Base-by-base conservation (phyloP, 108 stramenopile genomes). In the Skeletonema costatum region DNA sequence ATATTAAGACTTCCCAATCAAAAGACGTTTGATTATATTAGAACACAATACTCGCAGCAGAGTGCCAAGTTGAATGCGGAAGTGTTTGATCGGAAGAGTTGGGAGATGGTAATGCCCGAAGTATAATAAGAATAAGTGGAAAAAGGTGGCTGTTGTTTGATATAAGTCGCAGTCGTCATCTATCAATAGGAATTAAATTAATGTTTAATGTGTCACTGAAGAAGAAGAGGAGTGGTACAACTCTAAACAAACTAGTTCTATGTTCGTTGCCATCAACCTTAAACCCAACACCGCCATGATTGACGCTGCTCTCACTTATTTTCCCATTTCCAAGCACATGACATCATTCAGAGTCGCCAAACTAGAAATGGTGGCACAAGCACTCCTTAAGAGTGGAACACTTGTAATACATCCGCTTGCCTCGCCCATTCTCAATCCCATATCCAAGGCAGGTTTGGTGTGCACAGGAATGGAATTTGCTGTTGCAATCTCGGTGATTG, bases 81-180 rank as follows among this genome's bases (percentile, higher is more conserved):
- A 25, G 88, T 92, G 30, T 95, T 95, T 85, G 87, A 87, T 68
- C 85, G 94, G 29, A 78, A 75, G 59, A 76, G 85, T 25, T 95
- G 94, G 94, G 91, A 91, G 76, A 64, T 87, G 61, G 85, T 91
- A n/a, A 79, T 75, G 58, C 88, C 93, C 17, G 91, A 92, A 73
- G 85, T 92, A 13, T 94, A 85, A 35, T n/a, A 21, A 25, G 25
- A 25, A 17, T n/a, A 21, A 21, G 50, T 42, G 12, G 41, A 42
- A 13, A 41, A 11, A 11, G 36, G 36, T 36, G 36, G 8, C 36
- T 36, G 36, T 6, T 36, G 36, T 36, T 36, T 36, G 36, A 36
- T 36, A 36, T 8, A 6, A 6, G 8, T 36, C 25, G 25, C 36
- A 36, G 36, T 36, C 6, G 36, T 36, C 36, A 8, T 42, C 2